Evolutionary conservation across 83 land plant genomes (phyloP), one percentile per base, ranked within the genome.

Genomic region (Diphasiastrum complanatum): DNA sequence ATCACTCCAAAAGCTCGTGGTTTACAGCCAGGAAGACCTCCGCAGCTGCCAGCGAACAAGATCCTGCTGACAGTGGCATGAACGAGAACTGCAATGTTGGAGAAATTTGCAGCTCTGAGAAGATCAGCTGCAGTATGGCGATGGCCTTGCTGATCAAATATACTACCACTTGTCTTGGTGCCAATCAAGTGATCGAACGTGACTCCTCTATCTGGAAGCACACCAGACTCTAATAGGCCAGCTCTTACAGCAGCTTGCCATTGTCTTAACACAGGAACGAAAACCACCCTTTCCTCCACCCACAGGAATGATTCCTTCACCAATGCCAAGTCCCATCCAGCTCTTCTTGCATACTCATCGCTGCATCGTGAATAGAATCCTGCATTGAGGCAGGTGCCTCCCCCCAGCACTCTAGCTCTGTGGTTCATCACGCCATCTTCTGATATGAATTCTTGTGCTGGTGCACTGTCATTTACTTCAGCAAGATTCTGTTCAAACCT

Each of bases 371-470:
- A 71, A 73, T 85, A 93, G 67, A 93, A 93, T 2, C 99, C 99
- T 0, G 96, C 96, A 62, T 93, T 89, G 34, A 93, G 38, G 77
- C 75, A 75, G 51, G 70, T 75, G 5, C 96, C 83, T 10, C 96
- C 99, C 31, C 99, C 99, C 4, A 93, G 76, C 24, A 93, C 92
- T 0, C 99, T 68, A 0, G 91, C 86, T 1, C 99, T 67, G 33
- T 69, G 49, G 69, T 75, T 85, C 27, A 74, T 49, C 22, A 93
- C 96, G 19, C 96, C 99, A 58, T 93, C 96, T 33, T 78, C 80
- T 45, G 99, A 93, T 14, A 78, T 51, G 75, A 93, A 89, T 6
- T 53, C 48, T 57, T 93, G 91, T 11, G 96, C 49, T 0, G 96
- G 70, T 4, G 48, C 35, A 22, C 50, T 67, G 27, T 61, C 40